A percentile compares a stretch with the other conserved stretches of the same genome.
These are phyloP conservation scores for Pseudocercospora fuligena DNA, from an alignment of 2,329 filamentous ascomycete species.

Conservation along the genomic window DNA sequence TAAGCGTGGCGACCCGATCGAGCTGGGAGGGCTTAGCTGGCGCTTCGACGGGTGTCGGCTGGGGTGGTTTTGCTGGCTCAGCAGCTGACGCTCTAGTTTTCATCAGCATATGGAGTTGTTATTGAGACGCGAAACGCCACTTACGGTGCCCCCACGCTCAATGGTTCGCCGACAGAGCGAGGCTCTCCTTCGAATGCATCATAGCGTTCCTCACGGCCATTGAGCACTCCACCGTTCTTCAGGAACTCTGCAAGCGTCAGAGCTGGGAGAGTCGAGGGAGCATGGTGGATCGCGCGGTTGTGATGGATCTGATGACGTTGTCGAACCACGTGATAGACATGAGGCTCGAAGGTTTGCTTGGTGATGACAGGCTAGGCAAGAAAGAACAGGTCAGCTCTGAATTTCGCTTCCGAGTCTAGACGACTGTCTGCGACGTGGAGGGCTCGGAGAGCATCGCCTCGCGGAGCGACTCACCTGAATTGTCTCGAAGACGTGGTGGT, in stretches of 20 bases:
- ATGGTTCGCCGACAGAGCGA: slow-evolving; percentile 39
- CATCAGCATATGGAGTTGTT: neutral
- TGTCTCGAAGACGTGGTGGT: slow-evolving; percentile 69
- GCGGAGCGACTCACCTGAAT: slow-evolving; percentile 44
- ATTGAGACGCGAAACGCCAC: neutral
- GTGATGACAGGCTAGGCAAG: slow-evolving; percentile 57
- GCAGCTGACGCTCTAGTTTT: neutral
- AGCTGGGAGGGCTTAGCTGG: slow-evolving; percentile 11
- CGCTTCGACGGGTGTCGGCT: neutral
- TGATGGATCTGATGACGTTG: slow-evolving; percentile 75
- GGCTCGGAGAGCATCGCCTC: neutral
- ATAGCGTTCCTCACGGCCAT: slow-evolving; percentile 59
- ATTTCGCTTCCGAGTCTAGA: neutral
- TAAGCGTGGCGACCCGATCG: neutral
- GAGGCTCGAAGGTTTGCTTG: slow-evolving; percentile 67
- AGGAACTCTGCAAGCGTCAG: slow-evolving; percentile 69
- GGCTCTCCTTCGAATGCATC: slow-evolving; percentile 68
- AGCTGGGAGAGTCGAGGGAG: slow-evolving; percentile 64
- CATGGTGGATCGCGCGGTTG: slow-evolving; percentile 67
- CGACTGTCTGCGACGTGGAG: neutral
- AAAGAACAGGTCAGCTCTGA: slow-evolving; percentile 5
- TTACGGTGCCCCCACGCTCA: neutral
- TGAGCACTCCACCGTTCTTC: slow-evolving; percentile 57
- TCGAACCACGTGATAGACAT: slow-evolving; percentile 70
- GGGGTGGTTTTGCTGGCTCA: neutral